Percentiles rank a stretch among this genome's conserved stretches.
Conservation (phyloP, 2,329 filamentous ascomycete species). For the Aaosphaeria arxii region DNA sequence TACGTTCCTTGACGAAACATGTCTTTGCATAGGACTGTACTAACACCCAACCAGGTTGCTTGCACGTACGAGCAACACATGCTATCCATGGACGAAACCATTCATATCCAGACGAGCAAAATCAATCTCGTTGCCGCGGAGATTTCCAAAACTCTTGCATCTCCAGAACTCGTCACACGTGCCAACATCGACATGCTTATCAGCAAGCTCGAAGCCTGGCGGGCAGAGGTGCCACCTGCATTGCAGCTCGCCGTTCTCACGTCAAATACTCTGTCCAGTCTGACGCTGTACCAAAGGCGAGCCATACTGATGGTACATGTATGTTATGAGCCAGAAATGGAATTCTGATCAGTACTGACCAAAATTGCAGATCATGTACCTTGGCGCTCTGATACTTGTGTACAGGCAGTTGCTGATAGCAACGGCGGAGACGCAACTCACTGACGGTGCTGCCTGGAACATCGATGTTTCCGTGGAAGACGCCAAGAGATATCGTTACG, state of each 20-base stretch:
- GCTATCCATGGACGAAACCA: constrained; percentile 25
- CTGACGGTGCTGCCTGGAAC: constrained; percentile 17
- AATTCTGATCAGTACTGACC: not conserved
- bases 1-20: constrained; percentile 9
- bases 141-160: constrained; percentile 29
- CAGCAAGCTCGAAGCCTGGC: constrained; percentile 33
- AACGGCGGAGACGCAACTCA: constrained; percentile 27
- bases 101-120: constrained; percentile 33
- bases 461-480: constrained; percentile 24
- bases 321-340: constrained; percentile 4
- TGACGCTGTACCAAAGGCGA: constrained; percentile 29
- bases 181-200: constrained; percentile 27
- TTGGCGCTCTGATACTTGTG: constrained; percentile 34
- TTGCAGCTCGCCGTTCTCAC: constrained; percentile 30
- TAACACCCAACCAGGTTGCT: constrained; percentile 15
- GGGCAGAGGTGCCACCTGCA: constrained; percentile 25
- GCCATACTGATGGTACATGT: constrained; percentile 38
- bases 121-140: constrained; percentile 35
- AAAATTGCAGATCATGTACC: constrained; percentile 34
- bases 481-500: constrained; percentile 22
- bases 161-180: constrained; percentile 26
- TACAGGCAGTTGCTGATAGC: constrained; percentile 35
- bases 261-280: constrained; percentile 16
- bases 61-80: constrained; percentile 14
- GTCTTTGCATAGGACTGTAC: not conserved